A percentile compares a stretch with the other conserved stretches of the same genome.
These are phyloP conservation scores for Paramecium sexaurelia DNA, from an alignment of 73 alveolate species.

Conservation along the genomic window DNA sequence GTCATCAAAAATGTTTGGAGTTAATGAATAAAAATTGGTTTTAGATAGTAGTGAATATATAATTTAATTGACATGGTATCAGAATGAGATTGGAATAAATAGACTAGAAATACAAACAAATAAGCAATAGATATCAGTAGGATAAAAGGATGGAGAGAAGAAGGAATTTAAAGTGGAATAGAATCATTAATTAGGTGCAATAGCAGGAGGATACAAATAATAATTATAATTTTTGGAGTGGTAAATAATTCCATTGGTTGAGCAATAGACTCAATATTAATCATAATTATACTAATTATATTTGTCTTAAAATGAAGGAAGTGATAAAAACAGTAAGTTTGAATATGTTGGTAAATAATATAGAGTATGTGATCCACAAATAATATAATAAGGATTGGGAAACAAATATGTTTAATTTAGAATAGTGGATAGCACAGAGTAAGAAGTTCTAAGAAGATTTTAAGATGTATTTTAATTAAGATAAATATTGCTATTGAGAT, in stretches of 20 bases:
- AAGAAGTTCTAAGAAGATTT: background rate
- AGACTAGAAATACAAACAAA: constrained; percentile 35
- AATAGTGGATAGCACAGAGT: background rate
- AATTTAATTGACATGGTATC: background rate
- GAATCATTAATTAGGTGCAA: constrained; percentile 37
- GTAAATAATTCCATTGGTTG: background rate
- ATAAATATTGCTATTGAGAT: background rate
- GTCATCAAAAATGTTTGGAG: constrained; percentile 34
- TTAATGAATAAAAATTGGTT: background rate
- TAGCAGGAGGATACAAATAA: constrained; percentile 15
- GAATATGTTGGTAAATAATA: background rate
- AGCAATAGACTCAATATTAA: background rate
- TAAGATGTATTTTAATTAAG: background rate
- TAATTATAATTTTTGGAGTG: constrained; percentile 25
- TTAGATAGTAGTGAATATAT: background rate
- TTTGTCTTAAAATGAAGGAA: background rate
- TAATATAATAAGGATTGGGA: background rate
- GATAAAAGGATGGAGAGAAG: constrained; percentile 34
- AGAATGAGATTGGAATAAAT: constrained; percentile 14
- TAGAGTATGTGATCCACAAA: constrained; percentile 51
- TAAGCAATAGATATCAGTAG: background rate
- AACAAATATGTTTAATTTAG: constrained; percentile 5
- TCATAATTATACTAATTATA: constrained; percentile 4
- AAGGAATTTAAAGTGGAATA: background rate
- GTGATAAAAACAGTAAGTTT: background rate